Evolutionary conservation across 768 basidiomycete species (phyloP), one percentile per base, ranked within the genome.

Genomic region (Pisolithus orientalis): DNA sequence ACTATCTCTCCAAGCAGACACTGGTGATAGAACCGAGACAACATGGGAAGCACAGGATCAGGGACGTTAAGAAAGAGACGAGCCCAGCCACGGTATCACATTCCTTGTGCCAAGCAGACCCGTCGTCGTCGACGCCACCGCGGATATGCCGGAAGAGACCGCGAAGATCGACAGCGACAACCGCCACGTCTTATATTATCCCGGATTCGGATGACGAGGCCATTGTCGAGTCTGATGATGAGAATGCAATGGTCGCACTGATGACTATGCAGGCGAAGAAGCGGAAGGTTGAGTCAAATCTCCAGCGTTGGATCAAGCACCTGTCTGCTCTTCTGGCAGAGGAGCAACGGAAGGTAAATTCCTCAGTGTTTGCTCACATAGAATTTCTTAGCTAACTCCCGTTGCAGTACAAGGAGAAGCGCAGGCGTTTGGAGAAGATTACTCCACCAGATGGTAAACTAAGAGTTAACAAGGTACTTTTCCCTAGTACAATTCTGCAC

Each of bases 191-290:
- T 6, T 89, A 89, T 62, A 76, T 73, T 4, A 68, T 84, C 14
- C 83, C 85, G 1, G 83, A 83, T 62, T 88, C 85, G 11, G 86
- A 87, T 59, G 85, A 87, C 52, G 87, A 87, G 57, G 70, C 66
- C 8, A 79, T 79, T 38, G 68, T 60, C 6, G 71, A 69, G 29
- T 73, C 74, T 39, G 64, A 70, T 17, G 65, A 70, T 25, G 67
- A 69, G 38, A 65, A 65, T 44, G 66, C 64, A 17, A 64, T 71
- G 57, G 62, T 62, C 50, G 56, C 52, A 17, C 55, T 61, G 31
- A 63, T 63, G 52, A 66, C 61, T 21, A 55, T 68, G 53, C 63
- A 68, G 44, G 62, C 64, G 27, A 66, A 70, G 50, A 72, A 71
- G 56, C 65, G 68, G 47, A 69, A 65, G 39, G 70, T 67, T 4